Percentiles rank a stretch among this genome's conserved stretches.
These are phyloP conservation scores for Plasmodium coatneyi DNA, from an alignment of 169 alveolate genomes.

Conservation along the genomic window DNA sequence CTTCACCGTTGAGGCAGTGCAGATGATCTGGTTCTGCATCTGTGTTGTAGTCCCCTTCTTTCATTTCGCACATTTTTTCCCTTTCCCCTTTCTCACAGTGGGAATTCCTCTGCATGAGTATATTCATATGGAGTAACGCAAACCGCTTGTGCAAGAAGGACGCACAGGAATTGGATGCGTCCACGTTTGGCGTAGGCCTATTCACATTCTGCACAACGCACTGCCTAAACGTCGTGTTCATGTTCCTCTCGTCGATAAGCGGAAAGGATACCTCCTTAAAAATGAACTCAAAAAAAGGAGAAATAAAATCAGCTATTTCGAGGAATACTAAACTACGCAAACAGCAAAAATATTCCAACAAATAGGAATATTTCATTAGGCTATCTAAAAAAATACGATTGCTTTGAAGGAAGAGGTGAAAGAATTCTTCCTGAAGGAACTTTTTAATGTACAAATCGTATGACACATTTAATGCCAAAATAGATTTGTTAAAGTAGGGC, in stretches of 20 bases:
- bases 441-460: constrained; percentile 65
- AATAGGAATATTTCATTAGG: constrained; percentile 61
- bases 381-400: constrained; percentile 67
- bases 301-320: constrained; percentile 70
- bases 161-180: constrained; percentile 30
- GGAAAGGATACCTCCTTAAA: constrained; percentile 58
- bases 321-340: constrained; percentile 73
- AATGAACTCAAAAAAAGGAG: constrained; percentile 68
- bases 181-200: not conserved
- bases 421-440: constrained; percentile 66
- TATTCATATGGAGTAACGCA: constrained; percentile 50
- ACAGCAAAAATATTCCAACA: constrained; percentile 64
- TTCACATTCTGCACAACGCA: constrained; percentile 28
- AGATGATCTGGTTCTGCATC: not conserved
- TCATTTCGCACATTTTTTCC: not conserved
- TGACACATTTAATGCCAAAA: constrained; percentile 54
- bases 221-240: constrained; percentile 63
- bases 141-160: constrained; percentile 61
- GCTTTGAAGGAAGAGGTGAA: constrained; percentile 33
- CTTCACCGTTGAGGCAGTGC: not conserved
- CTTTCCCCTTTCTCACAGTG: constrained; percentile 2
- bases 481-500: constrained; percentile 56
- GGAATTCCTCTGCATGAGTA: constrained; percentile 18
- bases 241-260: constrained; percentile 64
- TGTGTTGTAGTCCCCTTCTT: not conserved